A percentile compares a stretch with the other conserved stretches of the same genome.
These are phyloP conservation scores for Pseudodiploospora longispora DNA, from an alignment of 2,329 filamentous ascomycete genomes.

Conservation along the genomic window DNA sequence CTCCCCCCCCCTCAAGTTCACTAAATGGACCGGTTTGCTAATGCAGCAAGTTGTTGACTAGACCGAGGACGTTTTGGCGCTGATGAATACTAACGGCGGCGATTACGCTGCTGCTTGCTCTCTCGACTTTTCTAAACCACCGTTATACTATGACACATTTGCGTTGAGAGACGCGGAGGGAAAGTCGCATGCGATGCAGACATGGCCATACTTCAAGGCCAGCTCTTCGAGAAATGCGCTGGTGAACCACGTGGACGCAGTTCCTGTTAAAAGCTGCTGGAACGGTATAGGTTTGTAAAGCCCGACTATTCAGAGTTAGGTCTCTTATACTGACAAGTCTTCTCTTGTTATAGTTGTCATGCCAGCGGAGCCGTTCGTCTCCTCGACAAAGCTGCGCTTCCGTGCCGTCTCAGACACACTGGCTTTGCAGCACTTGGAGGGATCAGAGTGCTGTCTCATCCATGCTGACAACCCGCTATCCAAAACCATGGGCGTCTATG, in stretches of 20 bases:
- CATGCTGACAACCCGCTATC: constrained; percentile 61
- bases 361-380: constrained; percentile 48
- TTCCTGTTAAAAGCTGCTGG: constrained; percentile 38
- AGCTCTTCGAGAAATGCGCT: constrained; percentile 44
- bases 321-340: neutral
- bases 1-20: constrained; percentile 1
- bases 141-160: constrained; percentile 54
- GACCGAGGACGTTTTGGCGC: constrained; percentile 45
- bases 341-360: constrained; percentile 31
- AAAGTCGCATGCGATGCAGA: constrained; percentile 40
- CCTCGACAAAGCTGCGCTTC: constrained; percentile 43
- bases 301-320: neutral
- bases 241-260: constrained; percentile 36
- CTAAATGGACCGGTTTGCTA: neutral
- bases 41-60: constrained; percentile 15
- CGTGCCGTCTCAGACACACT: constrained; percentile 57
- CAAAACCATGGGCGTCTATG: constrained; percentile 46
- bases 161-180: constrained; percentile 48
- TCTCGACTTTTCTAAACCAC: constrained; percentile 48
- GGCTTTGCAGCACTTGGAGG: constrained; percentile 57
- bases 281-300: constrained; percentile 31
- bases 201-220: constrained; percentile 53
- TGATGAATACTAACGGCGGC: constrained; percentile 50
- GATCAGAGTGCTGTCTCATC: constrained; percentile 71
- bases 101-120: constrained; percentile 55